phyloP scores from a whole-genome alignment of 1,284 basidiomycete species.

The Ustilago cynodontis region DNA sequence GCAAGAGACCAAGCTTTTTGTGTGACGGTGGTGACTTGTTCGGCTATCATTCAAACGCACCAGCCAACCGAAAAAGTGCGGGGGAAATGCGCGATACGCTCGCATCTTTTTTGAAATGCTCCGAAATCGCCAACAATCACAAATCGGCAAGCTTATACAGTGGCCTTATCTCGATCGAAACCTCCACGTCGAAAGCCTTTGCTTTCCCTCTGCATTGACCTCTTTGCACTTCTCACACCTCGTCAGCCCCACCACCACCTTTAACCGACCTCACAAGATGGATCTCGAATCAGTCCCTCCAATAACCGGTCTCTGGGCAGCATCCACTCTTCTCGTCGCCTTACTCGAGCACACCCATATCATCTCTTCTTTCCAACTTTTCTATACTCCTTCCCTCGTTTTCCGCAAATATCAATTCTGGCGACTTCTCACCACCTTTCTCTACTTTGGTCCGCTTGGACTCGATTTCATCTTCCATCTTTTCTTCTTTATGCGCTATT shows the following conservation, averaged over 20 bases:
- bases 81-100: not conserved
- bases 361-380: slow-evolving; percentile 62
- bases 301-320: slow-evolving; percentile 61
- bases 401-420: slow-evolving; percentile 76
- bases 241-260: slow-evolving; percentile 7
- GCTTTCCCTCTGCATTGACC: not conserved
- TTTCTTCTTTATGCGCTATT: slow-evolving; percentile 98
- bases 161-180: not conserved
- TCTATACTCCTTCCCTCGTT: slow-evolving; percentile 61
- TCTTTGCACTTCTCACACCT: not conserved
- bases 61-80: slow-evolving; percentile 1
- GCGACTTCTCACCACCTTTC: slow-evolving; percentile 89
- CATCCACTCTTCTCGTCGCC: slow-evolving; percentile 47
- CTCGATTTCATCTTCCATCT: slow-evolving; percentile 92
- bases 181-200: slow-evolving; percentile 7
- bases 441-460: slow-evolving; percentile 93
- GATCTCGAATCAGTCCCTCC: slow-evolving; percentile 65
- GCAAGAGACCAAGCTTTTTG: not conserved
- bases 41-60: slow-evolving; percentile 3
- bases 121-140: not conserved
- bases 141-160: not conserved
- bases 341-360: slow-evolving; percentile 60
- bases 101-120: not conserved
- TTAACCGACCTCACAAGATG: slow-evolving; percentile 39
- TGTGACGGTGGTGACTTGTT: not conserved